Base-by-base conservation (phyloP, 2,329 filamentous ascomycete species). In the Nemania bipapillata region DNA sequence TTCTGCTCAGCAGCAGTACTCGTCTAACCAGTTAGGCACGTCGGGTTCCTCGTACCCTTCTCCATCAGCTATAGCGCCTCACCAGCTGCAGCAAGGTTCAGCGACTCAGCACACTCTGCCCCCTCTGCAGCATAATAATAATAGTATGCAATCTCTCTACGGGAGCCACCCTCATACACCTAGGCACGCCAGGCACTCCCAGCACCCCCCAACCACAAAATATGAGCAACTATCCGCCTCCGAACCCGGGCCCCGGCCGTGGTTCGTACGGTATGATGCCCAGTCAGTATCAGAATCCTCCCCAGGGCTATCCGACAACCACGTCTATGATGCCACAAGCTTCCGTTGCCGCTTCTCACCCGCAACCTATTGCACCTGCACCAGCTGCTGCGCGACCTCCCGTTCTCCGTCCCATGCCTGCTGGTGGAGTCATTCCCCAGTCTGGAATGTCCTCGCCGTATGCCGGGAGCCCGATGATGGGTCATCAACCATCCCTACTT, bases 301-400 rank as follows among this genome's bases (percentile, higher is more conserved):
- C 85, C 67, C 85, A 85, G 77, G 83, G 80, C 9, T 90, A 90
- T 77, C 83, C 83, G 42, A 84, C 85, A 8, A 86, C 87, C 6
- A 83, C 83, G 56, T 82, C 83, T 57, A 90, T 92, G 86, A 86
- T 92, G 82, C 86, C 90, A 54, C 89, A 91, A 79, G 82, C 89
- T 26, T 89, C 90, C 11, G 86, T 87, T 55, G 85, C 90, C 52
- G 86, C 90, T 74, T 88, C 89, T 62, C 91, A 93, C 78, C 91
- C 90, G 53, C 91, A 93, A 80, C 89, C 90, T 37, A 92, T 93
- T 77, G 91, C 91, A 50, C 91, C 91, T 17, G 91, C 91, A 49
- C 91, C 91, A 49, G 83, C 81, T 56, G 87, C 82, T 77, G 83
- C 84, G 47, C 85, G 87, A 22, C 87, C 88, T 68, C 88, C 88